Base-by-base conservation (phyloP, 169 alveolate species). In the Plasmodium chabaudi region DNA sequence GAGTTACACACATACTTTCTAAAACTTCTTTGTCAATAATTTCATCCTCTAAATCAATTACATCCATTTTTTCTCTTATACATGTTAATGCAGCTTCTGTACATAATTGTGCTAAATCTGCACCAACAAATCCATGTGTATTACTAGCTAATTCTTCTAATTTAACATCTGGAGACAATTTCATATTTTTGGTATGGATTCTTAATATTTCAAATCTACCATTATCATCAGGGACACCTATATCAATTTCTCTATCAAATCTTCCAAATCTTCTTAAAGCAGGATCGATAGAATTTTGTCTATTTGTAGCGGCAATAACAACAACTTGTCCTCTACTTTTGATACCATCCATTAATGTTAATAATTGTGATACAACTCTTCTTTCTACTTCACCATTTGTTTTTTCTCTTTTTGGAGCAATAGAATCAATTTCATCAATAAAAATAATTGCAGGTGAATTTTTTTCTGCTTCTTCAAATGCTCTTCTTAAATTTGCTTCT, bases 321-420 rank as follows among this genome's bases (percentile, higher is more conserved):
- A 98, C 99, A 49, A 98, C 99, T 87, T 98, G 99, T 17, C 99
- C 99, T 91, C 99, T 97, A 42, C 99, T 99, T 93, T 99, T 98
- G 13, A 98, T 95, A 42, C 99, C 99, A 87, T 99, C 99, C 99
- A 98, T 99, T 60, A 99, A 95, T 15, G 99, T 98, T 47, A 99
- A 95, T 67, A 99, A 93, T 94, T 99, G 99, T 10, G 99, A 97
- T 19, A 99, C 99, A 51, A 99, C 99, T 88, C 99, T 97, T 84
- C 99, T 97, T 93, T 99, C 99, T n/a, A 98, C 99, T 94, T 99
- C 99, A 9, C 99, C 99, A 94, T 97, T 97, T 3, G 99, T 97
- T 94, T 99, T 98, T 86, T 98, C 99, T 93, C 99, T 97, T 94
- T 98, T 99, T 19, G 99, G 99, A 13, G 99, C 99, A 68, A 99